Evolutionary conservation across 2,329 filamentous ascomycete species (phyloP).

Genomic region (Monosporascus cannonballus): DNA sequence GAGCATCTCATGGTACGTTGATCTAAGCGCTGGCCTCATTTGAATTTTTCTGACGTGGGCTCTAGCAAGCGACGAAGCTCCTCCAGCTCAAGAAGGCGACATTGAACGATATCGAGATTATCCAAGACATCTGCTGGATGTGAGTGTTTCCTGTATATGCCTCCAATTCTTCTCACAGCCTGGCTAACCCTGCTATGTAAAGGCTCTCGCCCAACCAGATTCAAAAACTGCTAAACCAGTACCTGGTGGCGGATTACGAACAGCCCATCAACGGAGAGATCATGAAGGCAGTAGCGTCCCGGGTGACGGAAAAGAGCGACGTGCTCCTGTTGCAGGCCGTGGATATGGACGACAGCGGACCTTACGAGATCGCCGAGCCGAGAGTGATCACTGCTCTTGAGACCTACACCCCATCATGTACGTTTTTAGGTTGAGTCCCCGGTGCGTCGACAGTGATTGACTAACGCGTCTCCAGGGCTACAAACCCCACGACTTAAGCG

Average conservation of each 20-base stretch:
- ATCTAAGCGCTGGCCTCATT: not conserved
- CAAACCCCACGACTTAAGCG: conserved; percentile 94
- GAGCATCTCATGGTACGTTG: conserved; percentile 87
- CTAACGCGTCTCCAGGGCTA: conserved; percentile 57
- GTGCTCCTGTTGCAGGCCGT: conserved; percentile 89
- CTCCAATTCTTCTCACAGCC: conserved; percentile 1
- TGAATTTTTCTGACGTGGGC: conserved; percentile 19
- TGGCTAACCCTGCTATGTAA: conserved; percentile 10
- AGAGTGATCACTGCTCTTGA: conserved; percentile 92
- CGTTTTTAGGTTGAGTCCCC: conserved; percentile 30
- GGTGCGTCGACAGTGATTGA: conserved; percentile 3
- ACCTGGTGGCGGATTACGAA: conserved; percentile 96
- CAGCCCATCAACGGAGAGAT: conserved; percentile 99
- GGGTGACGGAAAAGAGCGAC: conserved; percentile 97
- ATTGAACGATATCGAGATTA: conserved; percentile 98
- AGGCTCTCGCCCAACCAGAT: conserved; percentile 98
- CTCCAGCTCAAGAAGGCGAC: conserved; percentile 98
- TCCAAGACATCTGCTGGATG: conserved; percentile 99
- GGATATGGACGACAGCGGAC: conserved; percentile 98
- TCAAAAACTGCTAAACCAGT: conserved; percentile 97
- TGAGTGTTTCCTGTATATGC: conserved; percentile 44
- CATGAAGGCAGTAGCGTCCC: conserved; percentile 97
- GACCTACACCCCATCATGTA: conserved; percentile 97
- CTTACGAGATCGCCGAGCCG: conserved; percentile 97
- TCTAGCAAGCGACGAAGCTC: conserved; percentile 91